Conservation (phyloP, 352 stramenopile genomes). For the Globisporangium carolinianum region DNA sequence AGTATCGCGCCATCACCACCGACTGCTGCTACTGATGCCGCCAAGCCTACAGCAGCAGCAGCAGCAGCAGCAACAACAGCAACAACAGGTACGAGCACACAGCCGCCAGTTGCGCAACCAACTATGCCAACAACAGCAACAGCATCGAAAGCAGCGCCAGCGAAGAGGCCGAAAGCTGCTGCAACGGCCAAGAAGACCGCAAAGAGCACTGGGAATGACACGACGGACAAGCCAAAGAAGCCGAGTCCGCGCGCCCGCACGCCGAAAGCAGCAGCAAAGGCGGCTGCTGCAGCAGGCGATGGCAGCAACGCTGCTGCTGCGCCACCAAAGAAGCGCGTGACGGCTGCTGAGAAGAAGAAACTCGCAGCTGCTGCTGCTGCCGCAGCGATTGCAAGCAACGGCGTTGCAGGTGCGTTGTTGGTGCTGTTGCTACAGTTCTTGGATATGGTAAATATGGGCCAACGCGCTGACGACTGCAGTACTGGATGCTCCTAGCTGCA, state of each 20-base stretch:
- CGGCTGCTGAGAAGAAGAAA: constrained; percentile 14
- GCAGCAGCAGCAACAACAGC: constrained; percentile 8
- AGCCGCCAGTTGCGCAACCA: neutral
- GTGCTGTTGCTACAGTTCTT: no score
- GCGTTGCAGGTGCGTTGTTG: no score
- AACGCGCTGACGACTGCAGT: no score
- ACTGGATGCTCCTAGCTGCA: neutral
- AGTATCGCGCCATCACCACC: no score
- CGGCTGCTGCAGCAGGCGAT: constrained; percentile 11
- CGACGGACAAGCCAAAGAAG: constrained; percentile 17
- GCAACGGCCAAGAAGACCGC: no score
- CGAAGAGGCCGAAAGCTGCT: constrained; percentile 22
- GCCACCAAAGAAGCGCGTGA: constrained; percentile 10
- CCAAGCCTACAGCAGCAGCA: no score
- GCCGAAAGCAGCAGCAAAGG: constrained; percentile 18
- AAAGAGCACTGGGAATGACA: constrained; percentile 14
- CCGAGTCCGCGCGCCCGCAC: constrained; percentile 21
- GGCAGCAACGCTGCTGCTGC: no score
- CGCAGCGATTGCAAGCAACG: neutral
- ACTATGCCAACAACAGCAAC: neutral
- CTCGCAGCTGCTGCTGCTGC: neutral
- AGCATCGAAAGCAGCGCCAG: neutral
- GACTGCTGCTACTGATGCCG: no score
- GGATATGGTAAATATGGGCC: no score
- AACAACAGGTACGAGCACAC: neutral